These are phyloP conservation scores for Abrus pulchellus DNA, from an alignment of 306 rosid genomes.

Conservation along the genomic window DNA sequence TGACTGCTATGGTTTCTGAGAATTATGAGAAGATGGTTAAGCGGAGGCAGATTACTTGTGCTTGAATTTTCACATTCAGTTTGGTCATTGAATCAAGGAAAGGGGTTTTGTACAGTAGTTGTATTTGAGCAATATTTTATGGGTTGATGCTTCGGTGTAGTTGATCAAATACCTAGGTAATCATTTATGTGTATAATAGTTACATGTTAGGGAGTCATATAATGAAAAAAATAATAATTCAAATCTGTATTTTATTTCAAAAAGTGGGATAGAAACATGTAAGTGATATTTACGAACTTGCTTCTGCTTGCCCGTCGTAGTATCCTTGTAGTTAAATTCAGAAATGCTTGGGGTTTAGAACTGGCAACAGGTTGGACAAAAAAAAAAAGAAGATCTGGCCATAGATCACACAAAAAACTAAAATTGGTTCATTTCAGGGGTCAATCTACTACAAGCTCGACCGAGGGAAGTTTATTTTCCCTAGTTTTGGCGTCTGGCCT, in stretches of 20 bases:
- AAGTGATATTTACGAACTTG: background rate
- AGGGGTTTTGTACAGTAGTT: slow-evolving; percentile 46
- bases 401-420: background rate
- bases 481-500: background rate
- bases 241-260: slow-evolving; percentile 45
- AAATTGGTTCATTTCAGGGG: background rate
- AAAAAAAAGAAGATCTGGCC: background rate
- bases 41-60: slow-evolving; percentile 83
- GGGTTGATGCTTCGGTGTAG: slow-evolving; percentile 37
- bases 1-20: slow-evolving; percentile 91
- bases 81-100: slow-evolving; percentile 20
- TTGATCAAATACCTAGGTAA: slow-evolving; percentile 43
- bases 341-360: slow-evolving; percentile 14
- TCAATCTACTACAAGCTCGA: background rate
- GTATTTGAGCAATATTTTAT: slow-evolving; percentile 45
- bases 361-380: background rate
- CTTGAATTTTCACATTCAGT: slow-evolving; percentile 53
- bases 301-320: slow-evolving; percentile 20
- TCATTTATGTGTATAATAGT: slow-evolving; percentile 49
- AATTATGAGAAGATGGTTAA: slow-evolving; percentile 85
- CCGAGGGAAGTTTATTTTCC: background rate
- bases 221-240: slow-evolving; percentile 30
- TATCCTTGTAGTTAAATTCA: background rate
- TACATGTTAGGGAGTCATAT: slow-evolving; percentile 32
- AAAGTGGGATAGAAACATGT: slow-evolving; percentile 43